These are phyloP conservation scores for Leccinum sublutescens DNA, from an alignment of 768 basidiomycete species.

Conservation along the genomic window DNA sequence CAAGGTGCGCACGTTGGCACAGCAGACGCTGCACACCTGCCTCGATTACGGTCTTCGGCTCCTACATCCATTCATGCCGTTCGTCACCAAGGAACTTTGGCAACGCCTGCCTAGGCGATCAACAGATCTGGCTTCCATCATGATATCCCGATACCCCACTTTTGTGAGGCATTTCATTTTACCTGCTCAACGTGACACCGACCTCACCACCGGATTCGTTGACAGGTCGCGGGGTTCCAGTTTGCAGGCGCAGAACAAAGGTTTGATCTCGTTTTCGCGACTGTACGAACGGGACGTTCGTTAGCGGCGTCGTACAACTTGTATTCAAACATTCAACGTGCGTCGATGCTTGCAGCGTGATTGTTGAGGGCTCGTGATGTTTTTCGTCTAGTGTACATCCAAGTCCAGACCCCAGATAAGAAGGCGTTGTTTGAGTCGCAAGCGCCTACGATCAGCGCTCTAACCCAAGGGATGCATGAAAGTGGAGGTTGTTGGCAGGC, in stretches of 20 bases:
- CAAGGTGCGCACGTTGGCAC: conserved; percentile 72
- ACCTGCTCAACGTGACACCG: not conserved
- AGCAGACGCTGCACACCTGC: conserved; percentile 94
- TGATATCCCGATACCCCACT: conserved; percentile 82
- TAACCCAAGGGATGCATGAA: conserved; percentile 87
- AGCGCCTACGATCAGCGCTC: conserved; percentile 65
- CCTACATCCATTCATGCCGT: conserved; percentile 93
- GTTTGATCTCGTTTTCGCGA: not conserved
- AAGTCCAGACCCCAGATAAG: conserved; percentile 61
- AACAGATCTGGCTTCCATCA: conserved; percentile 82
- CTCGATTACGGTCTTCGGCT: conserved; percentile 87
- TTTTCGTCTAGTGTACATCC: conserved; percentile 37
- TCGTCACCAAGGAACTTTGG: conserved; percentile 53
- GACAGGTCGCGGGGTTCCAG: conserved; percentile 32
- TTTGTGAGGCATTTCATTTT: conserved; percentile 48
- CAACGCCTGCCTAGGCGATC: conserved; percentile 87
- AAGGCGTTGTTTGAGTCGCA: conserved; percentile 71
- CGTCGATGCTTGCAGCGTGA: no score
- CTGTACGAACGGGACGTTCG: no score
- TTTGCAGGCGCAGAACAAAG: no score
- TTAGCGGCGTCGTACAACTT: no score
- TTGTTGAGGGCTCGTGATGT: no score
- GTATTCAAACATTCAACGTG: no score
- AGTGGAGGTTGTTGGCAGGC: conserved; percentile 61
- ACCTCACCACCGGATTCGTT: not conserved